Conservation (phyloP, 116 monocot species). For the Phalaenopsis hybrid region DNA sequence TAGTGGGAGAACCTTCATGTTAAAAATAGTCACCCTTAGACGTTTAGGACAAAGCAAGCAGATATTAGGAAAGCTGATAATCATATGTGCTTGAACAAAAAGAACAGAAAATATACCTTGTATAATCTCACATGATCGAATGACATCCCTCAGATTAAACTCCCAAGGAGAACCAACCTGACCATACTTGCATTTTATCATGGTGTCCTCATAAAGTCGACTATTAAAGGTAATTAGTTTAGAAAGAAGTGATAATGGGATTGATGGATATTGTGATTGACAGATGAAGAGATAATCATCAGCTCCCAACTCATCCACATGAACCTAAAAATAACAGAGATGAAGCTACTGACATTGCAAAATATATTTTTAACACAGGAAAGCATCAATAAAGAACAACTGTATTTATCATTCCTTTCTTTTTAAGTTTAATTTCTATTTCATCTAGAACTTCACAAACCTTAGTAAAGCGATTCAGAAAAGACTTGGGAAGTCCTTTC, state of each 20-base stretch:
- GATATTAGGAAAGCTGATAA: neutral
- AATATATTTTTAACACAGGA: neutral
- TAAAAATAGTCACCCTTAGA: conserved; percentile 10
- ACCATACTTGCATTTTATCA: conserved; percentile 73
- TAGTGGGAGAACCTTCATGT: conserved; percentile 39
- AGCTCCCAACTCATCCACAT: conserved; percentile 73
- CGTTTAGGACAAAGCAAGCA: neutral
- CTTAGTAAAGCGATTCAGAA: conserved; percentile 92
- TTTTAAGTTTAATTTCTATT: neutral
- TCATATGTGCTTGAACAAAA: neutral
- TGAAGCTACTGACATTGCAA: neutral
- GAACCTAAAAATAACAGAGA: conserved; percentile 42
- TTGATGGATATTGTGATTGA: conserved; percentile 55
- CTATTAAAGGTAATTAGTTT: conserved; percentile 79
- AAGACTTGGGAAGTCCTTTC: conserved; percentile 95
- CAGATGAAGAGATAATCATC: conserved; percentile 87
- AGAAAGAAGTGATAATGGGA: conserved; percentile 37
- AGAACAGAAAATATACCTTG: conserved; percentile 24
- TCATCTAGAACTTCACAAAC: conserved; percentile 17
- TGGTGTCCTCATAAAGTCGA: conserved; percentile 63
- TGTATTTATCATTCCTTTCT: neutral
- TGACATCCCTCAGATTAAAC: conserved; percentile 95
- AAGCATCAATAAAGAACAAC: neutral
- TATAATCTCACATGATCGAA: conserved; percentile 83
- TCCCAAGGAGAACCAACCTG: conserved; percentile 97